A percentile compares a stretch with the other conserved stretches of the same genome.
Evolutionary conservation across 2,329 filamentous ascomycete genomes (phyloP).

Genomic region (Ilyonectria mors-panacis): DNA sequence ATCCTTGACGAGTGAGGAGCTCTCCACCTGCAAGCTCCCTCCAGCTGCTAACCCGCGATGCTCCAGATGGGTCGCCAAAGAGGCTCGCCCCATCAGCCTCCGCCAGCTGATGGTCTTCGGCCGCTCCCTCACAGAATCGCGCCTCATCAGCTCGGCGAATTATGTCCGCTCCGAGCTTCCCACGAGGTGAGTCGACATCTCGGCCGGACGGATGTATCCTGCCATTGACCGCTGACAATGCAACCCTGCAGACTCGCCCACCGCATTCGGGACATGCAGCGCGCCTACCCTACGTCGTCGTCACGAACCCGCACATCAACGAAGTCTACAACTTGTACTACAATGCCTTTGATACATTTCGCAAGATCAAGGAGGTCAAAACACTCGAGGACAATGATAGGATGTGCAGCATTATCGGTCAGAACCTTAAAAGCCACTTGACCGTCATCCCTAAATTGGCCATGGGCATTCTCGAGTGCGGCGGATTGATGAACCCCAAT

Average conservation of each 20-base stretch:
- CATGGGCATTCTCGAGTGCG: constrained; percentile 94
- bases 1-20: constrained; percentile 73
- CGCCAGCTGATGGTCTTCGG: constrained; percentile 98
- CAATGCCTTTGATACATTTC: constrained; percentile 92
- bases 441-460: constrained; percentile 94
- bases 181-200: constrained; percentile 60
- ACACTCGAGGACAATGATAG: constrained; percentile 90
- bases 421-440: constrained; percentile 88
- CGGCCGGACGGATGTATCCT: not conserved
- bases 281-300: constrained; percentile 93
- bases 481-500: constrained; percentile 82
- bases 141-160: constrained; percentile 94
- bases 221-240: constrained; percentile 27
- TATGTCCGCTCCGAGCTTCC: constrained; percentile 97
- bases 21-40: constrained; percentile 22
- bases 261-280: constrained; percentile 96
- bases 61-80: constrained; percentile 89
- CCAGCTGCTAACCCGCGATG: constrained; percentile 36
- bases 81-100: constrained; percentile 94
- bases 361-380: constrained; percentile 86
- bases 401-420: constrained; percentile 85
- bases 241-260: constrained; percentile 80
- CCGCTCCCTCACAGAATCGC: constrained; percentile 88
- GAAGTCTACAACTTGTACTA: constrained; percentile 98
- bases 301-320: constrained; percentile 94